Evolutionary conservation across 495 filamentous ascomycete species (phyloP), one percentile per base, ranked within the genome.

Genomic region (Trichoderma parareesei): DNA sequence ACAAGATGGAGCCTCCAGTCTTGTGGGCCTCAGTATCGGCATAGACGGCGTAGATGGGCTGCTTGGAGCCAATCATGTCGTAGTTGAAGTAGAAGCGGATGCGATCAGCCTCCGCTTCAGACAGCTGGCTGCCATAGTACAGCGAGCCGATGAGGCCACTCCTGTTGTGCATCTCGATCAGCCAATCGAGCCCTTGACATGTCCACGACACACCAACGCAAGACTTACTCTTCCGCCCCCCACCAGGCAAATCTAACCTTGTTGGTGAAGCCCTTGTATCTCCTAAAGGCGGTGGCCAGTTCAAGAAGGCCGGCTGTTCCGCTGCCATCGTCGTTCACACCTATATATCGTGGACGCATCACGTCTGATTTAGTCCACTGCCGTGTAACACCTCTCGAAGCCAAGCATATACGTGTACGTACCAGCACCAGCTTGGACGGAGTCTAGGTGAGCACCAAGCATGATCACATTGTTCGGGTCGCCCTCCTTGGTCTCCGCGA

Each of bases 61-160:
- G 84, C n/a, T 84, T 84, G 0, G 79, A 65, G 55, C 64, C 64
- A 42, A 78, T 70, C 78, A 81, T 81, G 67, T 81, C 78, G 44
- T 77, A 81, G 69, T 81, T 80, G 62, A 81, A 71, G 63, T 80
- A 81, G 27, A 71, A 71, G 10, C 74, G 69, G 46, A 80, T 75
- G 55, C 74, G 73, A 65, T 74, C 67, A 1, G 65, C 67, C 20
- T 79, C 76, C n/a, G 66, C 62, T 38, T 67, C 61, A n/a, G 64
- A 66, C 27, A 81, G 69, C 37, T 67, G 69, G 1, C 68, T 66
- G 46, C 71, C 73, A 68, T 80, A 81, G 63, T 73, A 73, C 18
- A 65, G 66, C 6, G 76, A 79, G 5, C 79, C 79, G 1, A 79
- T 67, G 2, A 81, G 69, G 6, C 78, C 72, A 18, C 75, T 71